Evolutionary conservation across 2,329 filamentous ascomycete species (phyloP).

Genomic region (Arthrobotrys musiformis): DNA sequence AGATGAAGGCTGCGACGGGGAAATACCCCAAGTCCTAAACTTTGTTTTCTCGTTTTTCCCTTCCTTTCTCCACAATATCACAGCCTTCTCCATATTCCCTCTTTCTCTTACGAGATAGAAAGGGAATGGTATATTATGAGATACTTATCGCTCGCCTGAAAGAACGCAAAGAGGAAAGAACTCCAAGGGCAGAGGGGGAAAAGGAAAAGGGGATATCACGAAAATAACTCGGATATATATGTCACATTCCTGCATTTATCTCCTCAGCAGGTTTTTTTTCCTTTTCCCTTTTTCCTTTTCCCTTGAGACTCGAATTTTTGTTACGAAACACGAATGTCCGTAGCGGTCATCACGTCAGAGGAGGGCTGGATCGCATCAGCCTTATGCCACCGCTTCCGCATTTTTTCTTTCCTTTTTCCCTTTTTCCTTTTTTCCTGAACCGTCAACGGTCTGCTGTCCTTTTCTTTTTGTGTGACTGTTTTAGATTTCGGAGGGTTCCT

Average conservation of each 20-base stretch:
- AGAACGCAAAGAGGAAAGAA: neutral
- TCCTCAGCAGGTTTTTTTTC: slow-evolving; percentile 6
- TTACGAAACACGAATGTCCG: slow-evolving; percentile 11
- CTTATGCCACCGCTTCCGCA: slow-evolving; percentile 11
- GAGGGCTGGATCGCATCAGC: slow-evolving; percentile 39
- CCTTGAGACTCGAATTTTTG: neutral
- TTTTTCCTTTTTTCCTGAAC: neutral
- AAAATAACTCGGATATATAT: slow-evolving; percentile 24
- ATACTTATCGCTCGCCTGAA: neutral
- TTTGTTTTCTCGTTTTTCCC: neutral
- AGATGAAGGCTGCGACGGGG: slow-evolving; percentile 57
- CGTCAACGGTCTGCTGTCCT: neutral
- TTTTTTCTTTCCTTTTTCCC: slow-evolving; percentile 25
- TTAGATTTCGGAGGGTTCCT: neutral
- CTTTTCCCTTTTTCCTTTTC: neutral
- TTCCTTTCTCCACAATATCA: neutral
- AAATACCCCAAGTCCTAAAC: slow-evolving; percentile 45
- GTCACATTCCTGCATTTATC: neutral
- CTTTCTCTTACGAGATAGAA: neutral
- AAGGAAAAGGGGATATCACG: slow-evolving; percentile 1
- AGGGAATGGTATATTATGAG: neutral
- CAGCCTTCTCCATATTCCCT: neutral
- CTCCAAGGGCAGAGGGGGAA: too few species aligned
- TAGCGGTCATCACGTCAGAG: slow-evolving; percentile 30
- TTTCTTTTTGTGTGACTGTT: slow-evolving; percentile 19